These are phyloP conservation scores for Tympanopsis confertula DNA, from an alignment of 2,329 filamentous ascomycete genomes.

Conservation along the genomic window DNA sequence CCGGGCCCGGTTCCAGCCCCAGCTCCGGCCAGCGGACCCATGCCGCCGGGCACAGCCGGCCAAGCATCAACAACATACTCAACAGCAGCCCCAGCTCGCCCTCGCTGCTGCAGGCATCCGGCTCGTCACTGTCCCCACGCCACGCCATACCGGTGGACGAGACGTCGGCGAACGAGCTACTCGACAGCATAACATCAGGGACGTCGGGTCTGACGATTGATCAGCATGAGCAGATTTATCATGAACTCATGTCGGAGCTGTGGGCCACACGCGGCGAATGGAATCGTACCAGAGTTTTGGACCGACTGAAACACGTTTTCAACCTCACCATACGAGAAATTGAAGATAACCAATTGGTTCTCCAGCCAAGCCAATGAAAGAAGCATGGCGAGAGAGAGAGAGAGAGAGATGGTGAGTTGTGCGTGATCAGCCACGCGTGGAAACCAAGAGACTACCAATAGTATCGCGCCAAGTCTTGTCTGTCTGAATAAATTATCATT, in stretches of 20 bases:
- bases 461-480: too few species aligned
- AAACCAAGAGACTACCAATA: too few species aligned
- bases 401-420: too few species aligned
- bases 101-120: background rate
- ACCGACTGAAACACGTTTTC: slow-evolving; percentile 55
- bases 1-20: background rate
- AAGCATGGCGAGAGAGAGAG: too few species aligned
- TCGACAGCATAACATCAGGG: slow-evolving; percentile 48
- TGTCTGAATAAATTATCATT: too few species aligned
- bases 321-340: slow-evolving; percentile 66
- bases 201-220: slow-evolving; percentile 78
- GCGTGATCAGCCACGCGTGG: too few species aligned
- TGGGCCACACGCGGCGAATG: slow-evolving; percentile 72
- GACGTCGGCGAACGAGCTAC: slow-evolving; percentile 40
- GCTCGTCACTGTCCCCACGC: slow-evolving; percentile 5
- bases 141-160: slow-evolving; percentile 27
- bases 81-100: slow-evolving; percentile 15
- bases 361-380: slow-evolving; percentile 11
- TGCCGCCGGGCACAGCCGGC: slow-evolving; percentile 14
- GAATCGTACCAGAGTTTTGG: slow-evolving; percentile 67
- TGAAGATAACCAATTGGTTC: slow-evolving; percentile 32
- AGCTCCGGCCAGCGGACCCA: slow-evolving; percentile 20
- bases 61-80: slow-evolving; percentile 24
- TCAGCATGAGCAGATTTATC: slow-evolving; percentile 87
- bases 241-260: slow-evolving; percentile 78